Base-by-base conservation (phyloP, 176 grass and related monocot species). In the Ensete ventricosum region DNA sequence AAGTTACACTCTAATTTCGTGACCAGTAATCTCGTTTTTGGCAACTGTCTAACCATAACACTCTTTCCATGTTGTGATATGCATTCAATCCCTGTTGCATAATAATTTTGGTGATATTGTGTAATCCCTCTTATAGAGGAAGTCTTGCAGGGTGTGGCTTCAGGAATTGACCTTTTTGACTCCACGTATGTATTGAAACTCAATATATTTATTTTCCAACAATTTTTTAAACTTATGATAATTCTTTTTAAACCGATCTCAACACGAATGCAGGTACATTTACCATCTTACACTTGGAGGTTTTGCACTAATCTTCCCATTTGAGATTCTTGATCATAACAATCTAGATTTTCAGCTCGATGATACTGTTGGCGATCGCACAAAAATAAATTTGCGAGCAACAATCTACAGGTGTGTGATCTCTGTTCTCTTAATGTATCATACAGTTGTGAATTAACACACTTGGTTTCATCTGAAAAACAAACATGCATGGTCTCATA, bases 201-300 rank as follows among this genome's bases (percentile, higher is more conserved):
- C 21, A 34, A 48, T 12, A 62, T 62, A 24, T 77, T 43, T 24
- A 62, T 48, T 50, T 70, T 70, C 67, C 25, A 43, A 43, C 34
- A 43, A 43, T 6, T 43, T 43, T 43, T 43, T 43, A 43, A 43
- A 43, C 34, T 43, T 43, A 43, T 29, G 34, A 43, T 6, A 43
- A 43, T 43, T 43, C 0, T 43, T 43, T 43, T 0, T 43, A 43
- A 43, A 43, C 34, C 4, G 34, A 6, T 43, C 4, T 16, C 17
- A 4, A 50, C 12, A 2, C 70, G 73, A 77, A 64, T 75, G 3
- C 77, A 97, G 94, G 57, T 97, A 97, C 53, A 89, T 97, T 72
- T 93, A 93, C 82, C 94, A 93, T 80, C 85, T 97, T 85, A 93
- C 94, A 59, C 77, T 97, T 80, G 87, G 88, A 85, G 94, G 94